Conservation (phyloP, 2,329 filamentous ascomycete genomes). For the Sporothrix dimorphospora region DNA sequence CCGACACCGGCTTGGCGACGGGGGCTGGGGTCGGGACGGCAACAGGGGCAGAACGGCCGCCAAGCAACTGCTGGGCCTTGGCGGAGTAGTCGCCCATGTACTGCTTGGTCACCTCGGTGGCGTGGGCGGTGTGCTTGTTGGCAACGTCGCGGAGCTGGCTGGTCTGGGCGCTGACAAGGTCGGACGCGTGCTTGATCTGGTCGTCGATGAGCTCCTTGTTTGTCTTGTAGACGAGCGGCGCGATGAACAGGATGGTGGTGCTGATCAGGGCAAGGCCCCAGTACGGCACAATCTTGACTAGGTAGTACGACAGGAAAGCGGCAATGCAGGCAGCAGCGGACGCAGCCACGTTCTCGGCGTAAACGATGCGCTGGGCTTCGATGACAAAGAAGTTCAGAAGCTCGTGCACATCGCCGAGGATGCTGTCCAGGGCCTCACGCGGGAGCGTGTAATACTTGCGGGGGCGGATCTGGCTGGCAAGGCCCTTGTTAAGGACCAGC, state of each 20-base stretch:
- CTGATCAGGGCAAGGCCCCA: constrained; percentile 67
- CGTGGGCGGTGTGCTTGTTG: constrained; percentile 65
- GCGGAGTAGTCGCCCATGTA: constrained; percentile 69
- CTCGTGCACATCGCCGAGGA: constrained; percentile 68
- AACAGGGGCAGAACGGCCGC: constrained; percentile 52
- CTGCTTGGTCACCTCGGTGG: constrained; percentile 66
- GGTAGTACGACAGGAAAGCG: constrained; percentile 67
- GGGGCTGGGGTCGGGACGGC: constrained; percentile 43
- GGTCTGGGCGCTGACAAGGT: constrained; percentile 65
- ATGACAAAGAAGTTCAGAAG: constrained; percentile 74
- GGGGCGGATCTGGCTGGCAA: constrained; percentile 68
- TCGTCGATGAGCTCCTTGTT: constrained; percentile 72
- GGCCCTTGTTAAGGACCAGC: constrained; percentile 61
- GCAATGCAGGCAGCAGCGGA: constrained; percentile 61
- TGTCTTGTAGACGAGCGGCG: constrained; percentile 65
- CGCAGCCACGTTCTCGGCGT: constrained; percentile 66
- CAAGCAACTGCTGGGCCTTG: constrained; percentile 68
- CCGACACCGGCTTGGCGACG: neutral
- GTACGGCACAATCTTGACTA: constrained; percentile 70
- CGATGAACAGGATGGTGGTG: constrained; percentile 63
- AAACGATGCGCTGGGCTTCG: constrained; percentile 69
- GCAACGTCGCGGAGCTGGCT: constrained; percentile 64
- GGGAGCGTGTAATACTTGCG: constrained; percentile 69
- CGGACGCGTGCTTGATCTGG: constrained; percentile 60
- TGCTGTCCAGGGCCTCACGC: constrained; percentile 61